Evolutionary conservation across 768 basidiomycete species (phyloP), one percentile per base, ranked within the genome.

Genomic region (Panellus pusillus): DNA sequence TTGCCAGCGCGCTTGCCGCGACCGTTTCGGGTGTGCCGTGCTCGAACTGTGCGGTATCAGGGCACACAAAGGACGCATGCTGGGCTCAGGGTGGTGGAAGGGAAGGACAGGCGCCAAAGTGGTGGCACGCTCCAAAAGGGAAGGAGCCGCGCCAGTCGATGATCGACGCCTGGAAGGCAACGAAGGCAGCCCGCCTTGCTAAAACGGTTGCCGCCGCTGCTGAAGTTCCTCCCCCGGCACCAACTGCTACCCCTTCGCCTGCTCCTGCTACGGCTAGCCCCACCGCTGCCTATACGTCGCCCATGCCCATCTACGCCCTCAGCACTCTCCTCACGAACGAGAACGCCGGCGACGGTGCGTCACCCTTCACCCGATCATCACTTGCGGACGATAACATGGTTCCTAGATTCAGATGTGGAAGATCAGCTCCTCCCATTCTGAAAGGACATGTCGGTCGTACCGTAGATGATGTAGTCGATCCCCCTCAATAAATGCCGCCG

Each of bases 361-460:
- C 36, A 4, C 13, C 29, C 31, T 5, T 46, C 32, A 17, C 11
- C 14, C 29, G 4, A 4, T 14, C 44, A 17, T 45, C 44, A 12
- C 19, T 5, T 15, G 15, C 36, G 32, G 18, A 15, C 46, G 46
- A 47, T 47, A 38, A 57, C 39, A 19, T 19, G 27, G 13, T 43
- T 20, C 32, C 35, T 42, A 51, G 49, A 40, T 35, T 41, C 29
- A 37, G 41, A 56, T 32, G 48, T 56, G 35, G 44, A 45, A 35
- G 39, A 27, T 40, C 48, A 56, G 55, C 14, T 46, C n/a, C 37
- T 56, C 27, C 54, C 54, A 17, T 56, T 56, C 39, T 56, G 38
- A 45, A 47, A 5, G 50, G 39, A 31, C 24, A 9, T 29, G 47
- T 53, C 52, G 48, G 17, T 39, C 45, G 55, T 53, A 52, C 41